Evolutionary conservation across 2,329 filamentous ascomycete species (phyloP).

Genomic region (Aureobasidium leucospermi): DNA sequence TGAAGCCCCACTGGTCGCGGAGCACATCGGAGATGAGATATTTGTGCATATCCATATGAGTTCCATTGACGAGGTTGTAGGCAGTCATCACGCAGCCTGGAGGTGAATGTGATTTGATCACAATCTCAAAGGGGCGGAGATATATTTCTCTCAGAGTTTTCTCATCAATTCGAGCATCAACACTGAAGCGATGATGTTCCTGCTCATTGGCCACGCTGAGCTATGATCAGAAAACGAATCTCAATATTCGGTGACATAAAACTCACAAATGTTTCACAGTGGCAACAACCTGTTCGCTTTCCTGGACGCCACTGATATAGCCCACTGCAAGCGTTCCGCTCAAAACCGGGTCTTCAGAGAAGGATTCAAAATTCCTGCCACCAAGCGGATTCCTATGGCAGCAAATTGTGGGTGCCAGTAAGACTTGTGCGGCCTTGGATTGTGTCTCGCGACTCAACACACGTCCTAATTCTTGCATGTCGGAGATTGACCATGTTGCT

Average conservation of each 20-base stretch:
- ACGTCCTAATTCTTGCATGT: slow-evolving; percentile 62
- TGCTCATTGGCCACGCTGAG: slow-evolving; percentile 57
- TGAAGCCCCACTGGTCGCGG: slow-evolving; percentile 61
- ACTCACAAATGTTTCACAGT: slow-evolving; percentile 65
- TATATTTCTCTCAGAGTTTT: slow-evolving; percentile 57
- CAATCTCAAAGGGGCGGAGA: slow-evolving; percentile 66
- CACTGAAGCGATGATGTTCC: slow-evolving; percentile 46
- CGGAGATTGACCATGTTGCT: slow-evolving; percentile 67
- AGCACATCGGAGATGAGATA: slow-evolving; percentile 62
- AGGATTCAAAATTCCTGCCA: slow-evolving; percentile 78
- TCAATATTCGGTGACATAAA: too few species aligned
- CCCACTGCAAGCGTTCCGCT: slow-evolving; percentile 64
- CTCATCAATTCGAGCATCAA: not conserved
- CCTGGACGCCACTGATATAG: slow-evolving; percentile 58
- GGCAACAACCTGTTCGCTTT: slow-evolving; percentile 59
- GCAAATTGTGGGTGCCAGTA: slow-evolving; percentile 71
- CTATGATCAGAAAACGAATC: too few species aligned
- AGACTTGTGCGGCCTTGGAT: slow-evolving; percentile 64
- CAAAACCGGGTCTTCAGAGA: slow-evolving; percentile 72
- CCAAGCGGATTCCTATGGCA: slow-evolving; percentile 75
- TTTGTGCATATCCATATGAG: slow-evolving; percentile 53
- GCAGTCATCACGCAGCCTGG: slow-evolving; percentile 61
- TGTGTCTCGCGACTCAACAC: slow-evolving; percentile 65
- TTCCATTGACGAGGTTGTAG: slow-evolving; percentile 67
- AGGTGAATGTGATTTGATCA: slow-evolving; percentile 60